These are phyloP conservation scores for Linnemannia schmuckeri DNA, from an alignment of 192 early-diverging fungal species.

Conservation along the genomic window DNA sequence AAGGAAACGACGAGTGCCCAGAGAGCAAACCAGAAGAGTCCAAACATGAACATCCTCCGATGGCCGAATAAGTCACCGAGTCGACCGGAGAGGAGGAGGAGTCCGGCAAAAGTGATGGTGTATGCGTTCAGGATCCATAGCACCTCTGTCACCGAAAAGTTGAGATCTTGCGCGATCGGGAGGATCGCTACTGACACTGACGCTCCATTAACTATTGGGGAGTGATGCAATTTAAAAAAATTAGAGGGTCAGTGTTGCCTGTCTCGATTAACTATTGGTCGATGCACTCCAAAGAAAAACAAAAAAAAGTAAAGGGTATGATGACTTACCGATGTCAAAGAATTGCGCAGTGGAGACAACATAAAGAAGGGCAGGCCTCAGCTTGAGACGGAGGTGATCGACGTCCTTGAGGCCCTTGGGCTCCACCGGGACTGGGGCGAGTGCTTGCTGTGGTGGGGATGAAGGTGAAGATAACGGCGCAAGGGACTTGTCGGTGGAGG, in stretches of 20 bases:
- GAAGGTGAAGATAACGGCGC: background rate
- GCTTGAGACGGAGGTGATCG: background rate
- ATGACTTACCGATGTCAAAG: slow-evolving; percentile 35
- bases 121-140: slow-evolving; percentile 53
- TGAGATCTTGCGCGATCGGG: slow-evolving; percentile 35
- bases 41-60: slow-evolving; percentile 42
- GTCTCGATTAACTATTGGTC: background rate
- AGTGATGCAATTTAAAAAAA: background rate
- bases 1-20: slow-evolving; percentile 50
- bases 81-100: slow-evolving; percentile 50
- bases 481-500: background rate
- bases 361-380: slow-evolving; percentile 34
- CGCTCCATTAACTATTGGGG: slow-evolving; percentile 30
- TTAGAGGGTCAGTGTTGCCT: background rate
- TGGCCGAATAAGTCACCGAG: slow-evolving; percentile 57
- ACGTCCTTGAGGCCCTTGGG: background rate
- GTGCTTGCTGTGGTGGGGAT: background rate
- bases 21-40: slow-evolving; percentile 43
- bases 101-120: slow-evolving; percentile 45
- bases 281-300: background rate
- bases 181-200: slow-evolving; percentile 44
- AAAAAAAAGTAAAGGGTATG: background rate
- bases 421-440: background rate
- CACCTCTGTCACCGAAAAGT: slow-evolving; percentile 24
- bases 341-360: slow-evolving; percentile 52